Evolutionary conservation across 768 basidiomycete species (phyloP).

Genomic region (Sarcomyxa edulis): DNA sequence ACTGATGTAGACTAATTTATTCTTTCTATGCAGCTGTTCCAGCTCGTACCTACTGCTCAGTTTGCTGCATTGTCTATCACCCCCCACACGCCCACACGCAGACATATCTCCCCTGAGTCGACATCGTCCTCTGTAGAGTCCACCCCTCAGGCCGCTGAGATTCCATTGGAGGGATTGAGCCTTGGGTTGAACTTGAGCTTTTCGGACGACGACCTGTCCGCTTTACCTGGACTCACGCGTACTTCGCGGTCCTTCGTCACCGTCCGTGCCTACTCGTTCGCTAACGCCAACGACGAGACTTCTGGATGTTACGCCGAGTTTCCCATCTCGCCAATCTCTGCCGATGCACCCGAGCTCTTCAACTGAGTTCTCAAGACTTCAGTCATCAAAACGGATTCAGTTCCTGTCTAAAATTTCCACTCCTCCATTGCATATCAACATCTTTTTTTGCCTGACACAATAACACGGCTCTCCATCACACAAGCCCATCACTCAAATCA

Average conservation of each 20-base stretch:
- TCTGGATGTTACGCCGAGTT: constrained; percentile 27
- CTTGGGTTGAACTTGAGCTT: constrained; percentile 31
- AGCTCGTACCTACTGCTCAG: constrained; percentile 26
- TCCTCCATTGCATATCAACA: constrained; percentile 2
- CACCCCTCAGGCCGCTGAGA: constrained; percentile 41
- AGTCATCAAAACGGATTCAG: background rate
- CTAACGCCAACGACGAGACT: constrained; percentile 20
- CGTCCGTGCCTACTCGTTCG: constrained; percentile 39
- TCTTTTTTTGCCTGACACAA: background rate
- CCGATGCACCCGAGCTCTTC: constrained; percentile 41
- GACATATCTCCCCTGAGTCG: constrained; percentile 35
- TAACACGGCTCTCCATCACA: background rate
- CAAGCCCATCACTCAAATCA: background rate
- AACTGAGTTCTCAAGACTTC: constrained; percentile 27
- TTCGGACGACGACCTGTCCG: constrained; percentile 25
- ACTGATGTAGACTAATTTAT: constrained; percentile 8
- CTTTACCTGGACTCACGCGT: constrained; percentile 21
- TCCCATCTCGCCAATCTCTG: constrained; percentile 29
- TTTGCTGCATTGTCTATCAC: constrained; percentile 54
- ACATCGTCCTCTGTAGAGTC: constrained; percentile 54
- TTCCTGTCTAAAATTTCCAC: background rate
- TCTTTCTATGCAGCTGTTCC: constrained; percentile 16
- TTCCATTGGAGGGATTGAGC: constrained; percentile 33
- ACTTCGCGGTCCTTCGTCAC: constrained; percentile 27
- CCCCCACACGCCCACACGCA: constrained; percentile 44